Evolutionary conservation across 129 eudicot genomes (phyloP).

Genomic region (Chrysanthemum lavandulifolium): DNA sequence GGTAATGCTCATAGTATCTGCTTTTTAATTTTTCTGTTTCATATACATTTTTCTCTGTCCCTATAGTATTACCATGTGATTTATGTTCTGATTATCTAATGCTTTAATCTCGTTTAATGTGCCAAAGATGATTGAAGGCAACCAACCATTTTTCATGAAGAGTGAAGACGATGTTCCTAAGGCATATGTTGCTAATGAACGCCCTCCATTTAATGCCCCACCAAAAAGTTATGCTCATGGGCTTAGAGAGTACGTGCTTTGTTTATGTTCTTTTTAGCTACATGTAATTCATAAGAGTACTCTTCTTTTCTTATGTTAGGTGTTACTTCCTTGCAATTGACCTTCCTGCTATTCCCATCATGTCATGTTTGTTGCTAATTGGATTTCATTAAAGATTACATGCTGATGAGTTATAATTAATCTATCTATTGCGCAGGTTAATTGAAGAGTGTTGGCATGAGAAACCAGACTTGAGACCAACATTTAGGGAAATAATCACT

Average conservation of each 20-base stretch:
- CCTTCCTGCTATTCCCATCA: background rate
- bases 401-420: background rate
- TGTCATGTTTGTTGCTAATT: background rate
- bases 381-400: background rate
- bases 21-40: background rate
- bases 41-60: background rate
- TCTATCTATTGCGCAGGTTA: constrained; percentile 39
- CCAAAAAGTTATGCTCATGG: constrained; percentile 75
- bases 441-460: constrained; percentile 91
- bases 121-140: constrained; percentile 89
- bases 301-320: background rate
- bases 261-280: background rate
- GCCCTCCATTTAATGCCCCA: constrained; percentile 87
- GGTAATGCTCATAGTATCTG: constrained; percentile 36
- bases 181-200: constrained; percentile 64
- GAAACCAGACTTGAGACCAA: constrained; percentile 69
- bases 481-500: constrained; percentile 72
- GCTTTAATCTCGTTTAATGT: constrained; percentile 19
- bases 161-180: constrained; percentile 69
- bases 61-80: background rate
- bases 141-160: constrained; percentile 63
- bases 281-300: background rate
- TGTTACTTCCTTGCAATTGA: background rate
- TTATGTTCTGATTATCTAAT: background rate
- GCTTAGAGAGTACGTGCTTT: constrained; percentile 63